Base-by-base conservation (phyloP, 164 flowering plant species). In the Akebia trifoliata region DNA sequence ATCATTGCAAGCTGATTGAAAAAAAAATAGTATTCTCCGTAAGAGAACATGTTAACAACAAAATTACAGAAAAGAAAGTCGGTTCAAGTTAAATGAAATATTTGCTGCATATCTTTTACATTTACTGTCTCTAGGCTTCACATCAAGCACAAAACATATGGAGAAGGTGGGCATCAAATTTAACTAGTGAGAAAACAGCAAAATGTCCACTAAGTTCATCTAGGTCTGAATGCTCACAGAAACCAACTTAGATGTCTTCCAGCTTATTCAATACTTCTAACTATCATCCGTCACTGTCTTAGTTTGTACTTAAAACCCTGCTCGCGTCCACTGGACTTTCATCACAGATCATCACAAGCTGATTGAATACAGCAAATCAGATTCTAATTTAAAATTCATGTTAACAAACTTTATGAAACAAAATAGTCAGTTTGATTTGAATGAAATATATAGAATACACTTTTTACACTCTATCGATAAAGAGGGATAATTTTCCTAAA, bases 321-420 rank as follows among this genome's bases (percentile, higher is more conserved):
- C 76, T 69, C 52, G 54, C 32, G 47, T 43, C 76, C 67, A 65
- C 71, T 59, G 58, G 60, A 47, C 35, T 68, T 44, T 74, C 79
- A 74, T 78, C 79, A 81, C 81, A 78, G 79, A 61, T 78, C 83
- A 71, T 78, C 86, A 73, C 72, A 71, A 75, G 78, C 81, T 81
- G 86, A 61, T 65, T 65, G 62, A 60, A 75, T 63, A 74, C 69
- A 69, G 54, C 51, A 59, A 35, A 76, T 71, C 60, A 73, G 52
- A 51, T 56, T 3, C 53, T 47, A 45, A 48, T 59, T 56, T 40
- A 49, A n/a, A 47, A 10, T 54, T 49, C 45, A 50, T 39, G 26
- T n/a, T 24, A 22, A 40, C 38, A 39, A 36, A 48, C 37, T 3
- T 12, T 54, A 18, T 11, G 11, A 14, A 56, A 8, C 10, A 22